Evolutionary conservation across 2,329 filamentous ascomycete species (phyloP), one percentile per base, ranked within the genome.

Genomic region (Colletotrichum endophyticum): DNA sequence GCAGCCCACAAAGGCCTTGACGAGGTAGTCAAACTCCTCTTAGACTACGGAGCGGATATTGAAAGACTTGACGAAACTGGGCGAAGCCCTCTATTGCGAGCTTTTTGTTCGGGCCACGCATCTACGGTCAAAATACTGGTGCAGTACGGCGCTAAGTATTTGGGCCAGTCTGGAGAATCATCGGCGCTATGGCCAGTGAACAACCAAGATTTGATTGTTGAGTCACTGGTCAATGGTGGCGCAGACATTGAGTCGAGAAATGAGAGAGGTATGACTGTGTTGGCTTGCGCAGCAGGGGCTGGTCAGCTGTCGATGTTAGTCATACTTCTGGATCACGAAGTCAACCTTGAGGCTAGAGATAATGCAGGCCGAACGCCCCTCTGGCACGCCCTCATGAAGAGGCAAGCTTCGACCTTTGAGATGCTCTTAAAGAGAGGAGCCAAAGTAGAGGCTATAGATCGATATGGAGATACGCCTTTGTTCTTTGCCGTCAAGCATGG

Each of bases 401-500:
- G 3, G 2, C 34, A 36, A 36, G 13, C 2, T 7, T 36, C 34
- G 2, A 7, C 34, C 0, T 19, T 53, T 9, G 16, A 53, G 19
- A 3, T 22, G 22, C 44, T 53, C 44, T 8, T 53, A 2, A 22
- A 53, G 7, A n/a, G 22, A 5, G 44, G 44, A 16, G 44, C 44
- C 0, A 22, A 22, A 2, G 15, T 15, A 0, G 44, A 53, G 1
- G 44, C 19, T 22, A 5, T 22, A 11, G 44, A 53, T 22, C 19
- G 12, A 53, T 2, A 53, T 1, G 15, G 22, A n/a, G 15, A 53
- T 6, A 53, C 13, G 8, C 53, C 53, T 25, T 5, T 57, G 3
- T 9, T 19, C 2, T 15, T 8, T 3, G 22, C 22, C 6, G 22
- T 6, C 27, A 8, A n/a, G 1, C 2, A 13, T 0, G 13, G 11